Conservation (phyloP, 495 filamentous ascomycete species). For the Talaromyces trachyspermus region DNA sequence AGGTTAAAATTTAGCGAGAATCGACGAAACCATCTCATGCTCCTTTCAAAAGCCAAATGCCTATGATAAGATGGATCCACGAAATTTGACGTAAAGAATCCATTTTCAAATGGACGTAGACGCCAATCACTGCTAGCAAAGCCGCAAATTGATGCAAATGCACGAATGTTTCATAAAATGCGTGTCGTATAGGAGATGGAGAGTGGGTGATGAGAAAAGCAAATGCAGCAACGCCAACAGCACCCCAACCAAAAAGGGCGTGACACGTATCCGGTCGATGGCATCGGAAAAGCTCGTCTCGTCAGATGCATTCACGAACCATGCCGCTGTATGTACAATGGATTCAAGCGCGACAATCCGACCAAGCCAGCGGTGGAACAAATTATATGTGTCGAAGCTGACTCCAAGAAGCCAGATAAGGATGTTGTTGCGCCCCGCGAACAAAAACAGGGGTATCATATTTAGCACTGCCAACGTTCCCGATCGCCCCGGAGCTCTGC, state of each 20-base stretch:
- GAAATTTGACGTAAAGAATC: conserved; percentile 52
- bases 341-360: conserved; percentile 75
- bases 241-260: conserved; percentile 52
- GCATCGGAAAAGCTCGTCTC: conserved; percentile 43
- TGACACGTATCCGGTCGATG: conserved; percentile 50
- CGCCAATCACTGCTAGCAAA: conserved; percentile 52
- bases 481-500: conserved; percentile 74
- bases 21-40: conserved; percentile 43
- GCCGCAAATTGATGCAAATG: conserved; percentile 67
- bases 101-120: conserved; percentile 63
- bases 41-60: conserved; percentile 62
- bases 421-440: conserved; percentile 89
- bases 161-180: conserved; percentile 87
- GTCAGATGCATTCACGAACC: conserved; percentile 45
- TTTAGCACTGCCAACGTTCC: conserved; percentile 79
- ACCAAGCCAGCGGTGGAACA: conserved; percentile 92
- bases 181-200: conserved; percentile 68
- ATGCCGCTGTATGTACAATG: conserved; percentile 67
- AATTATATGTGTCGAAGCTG: conserved; percentile 95
- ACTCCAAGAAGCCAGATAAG: conserved; percentile 75
- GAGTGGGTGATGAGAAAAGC: conserved; percentile 62
- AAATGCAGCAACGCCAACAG: conserved; percentile 49
- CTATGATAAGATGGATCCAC: conserved; percentile 54
- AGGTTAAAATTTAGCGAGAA: conserved; percentile 53
- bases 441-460: conserved; percentile 83